Evolutionary conservation across 2,329 filamentous ascomycete species (phyloP), one percentile per base, ranked within the genome.

Genomic region (Cladorrhinum sp.): DNA sequence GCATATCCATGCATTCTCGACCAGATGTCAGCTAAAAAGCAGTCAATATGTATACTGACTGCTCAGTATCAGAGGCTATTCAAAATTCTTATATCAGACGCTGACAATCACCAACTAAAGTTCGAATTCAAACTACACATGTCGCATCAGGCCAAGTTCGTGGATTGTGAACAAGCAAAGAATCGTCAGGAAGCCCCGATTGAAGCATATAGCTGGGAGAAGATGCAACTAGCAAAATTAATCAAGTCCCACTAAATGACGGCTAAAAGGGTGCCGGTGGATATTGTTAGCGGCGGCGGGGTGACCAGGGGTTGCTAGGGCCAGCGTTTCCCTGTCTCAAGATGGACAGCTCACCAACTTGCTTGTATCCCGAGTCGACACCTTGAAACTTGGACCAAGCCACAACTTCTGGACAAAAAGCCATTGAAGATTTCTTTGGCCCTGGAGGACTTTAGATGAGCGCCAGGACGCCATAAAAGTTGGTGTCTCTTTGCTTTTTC

Each of bases 401-500:
- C 22, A 56, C 48, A 45, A 4, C 36, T 25, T 18, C 22, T 45
- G 55, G 29, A 38, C 20, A 38, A 20, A 55, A 36, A 54, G 48
- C 59, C 36, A 63, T 62, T 58, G 61, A 58, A 45, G 48, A 58
- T 50, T 48, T 57, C 52, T 57, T 36, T 52, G 57, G 55, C 57
- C 59, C 55, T 64, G 59, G 63, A 22, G 52, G 63, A 59, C 50
- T 58, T 45, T 57, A 49, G 55, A 64, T 64, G 63, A 62, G 52
- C 16, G 55, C n/a, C 1, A 36, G 18, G 59, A 59, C 48, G 38
- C 32, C n/a, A 29, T 65, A 59, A 25, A 24, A 38, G 50, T 48
- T 27, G 9, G 49, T 51, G 55, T 23, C n/a, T 36, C 29, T 55
- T 52, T 49, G 3, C 18, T 20, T 45, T 29, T 7, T 32, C 12